A percentile compares a stretch with the other conserved stretches of the same genome.
Conservation (phyloP, 2,329 filamentous ascomycete species). For the Myriosclerotinia curreyana region DNA sequence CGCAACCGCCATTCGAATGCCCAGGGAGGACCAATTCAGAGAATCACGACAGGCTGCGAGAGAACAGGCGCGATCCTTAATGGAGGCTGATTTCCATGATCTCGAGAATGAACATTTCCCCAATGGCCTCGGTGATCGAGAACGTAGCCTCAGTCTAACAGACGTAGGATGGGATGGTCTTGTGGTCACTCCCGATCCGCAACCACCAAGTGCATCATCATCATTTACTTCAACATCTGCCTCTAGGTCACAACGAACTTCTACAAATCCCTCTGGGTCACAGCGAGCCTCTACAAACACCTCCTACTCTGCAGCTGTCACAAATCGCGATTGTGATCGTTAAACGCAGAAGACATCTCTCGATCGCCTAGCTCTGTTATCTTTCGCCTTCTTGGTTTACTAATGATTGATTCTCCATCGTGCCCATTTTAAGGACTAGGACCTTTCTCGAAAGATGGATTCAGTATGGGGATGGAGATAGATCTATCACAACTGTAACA, state of each 20-base stretch:
- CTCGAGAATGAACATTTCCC: too few relatives aligned
- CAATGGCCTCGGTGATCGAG: conserved; percentile 80
- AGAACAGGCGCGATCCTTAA: too few relatives aligned
- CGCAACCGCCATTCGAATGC: background rate
- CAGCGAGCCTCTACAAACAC: conserved; percentile 1
- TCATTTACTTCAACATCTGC: conserved; percentile 58
- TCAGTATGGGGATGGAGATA: conserved; percentile 21
- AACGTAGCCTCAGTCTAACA: conserved; percentile 74
- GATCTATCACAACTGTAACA: conserved; percentile 26
- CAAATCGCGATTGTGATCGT: conserved; percentile 34
- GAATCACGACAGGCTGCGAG: too few relatives aligned
- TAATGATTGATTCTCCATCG: background rate
- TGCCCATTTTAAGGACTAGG: background rate
- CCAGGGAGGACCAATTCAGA: background rate
- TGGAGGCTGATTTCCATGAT: too few relatives aligned
- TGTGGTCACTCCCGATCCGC: conserved; percentile 75
- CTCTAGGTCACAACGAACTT: conserved; percentile 30
- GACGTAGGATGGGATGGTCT: conserved; percentile 75
- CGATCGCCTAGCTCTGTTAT: background rate
- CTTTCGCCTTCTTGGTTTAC: background rate
- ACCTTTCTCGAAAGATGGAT: background rate
- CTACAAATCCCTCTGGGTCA: conserved; percentile 33
- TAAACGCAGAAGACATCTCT: background rate
- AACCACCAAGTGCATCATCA: conserved; percentile 74
- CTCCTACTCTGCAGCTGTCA: conserved; percentile 23